Evolutionary conservation across 2,329 filamentous ascomycete genomes (phyloP).

Genomic region (Ophiocordyceps camponoti-leonardi): DNA sequence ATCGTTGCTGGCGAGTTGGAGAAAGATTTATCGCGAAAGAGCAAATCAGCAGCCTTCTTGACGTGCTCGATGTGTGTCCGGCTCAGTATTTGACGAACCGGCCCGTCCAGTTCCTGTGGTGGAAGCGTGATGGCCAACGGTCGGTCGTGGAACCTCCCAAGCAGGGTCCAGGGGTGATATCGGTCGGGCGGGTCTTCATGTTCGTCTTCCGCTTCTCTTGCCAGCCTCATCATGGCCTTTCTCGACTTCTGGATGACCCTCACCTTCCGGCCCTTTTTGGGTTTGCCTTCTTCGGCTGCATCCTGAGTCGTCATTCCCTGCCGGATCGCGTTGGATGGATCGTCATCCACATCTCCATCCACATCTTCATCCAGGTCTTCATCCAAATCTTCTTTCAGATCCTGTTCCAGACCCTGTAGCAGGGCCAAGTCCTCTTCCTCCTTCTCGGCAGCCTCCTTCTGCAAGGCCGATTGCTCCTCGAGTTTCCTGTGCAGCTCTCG

Average conservation of each 20-base stretch:
- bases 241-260: neutral
- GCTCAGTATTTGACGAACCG: conserved; percentile 51
- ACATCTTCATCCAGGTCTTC: too few relatives aligned
- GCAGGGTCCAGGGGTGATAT: conserved; percentile 55
- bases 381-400: neutral
- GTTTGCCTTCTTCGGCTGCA: too few relatives aligned
- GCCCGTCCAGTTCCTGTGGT: conserved; percentile 47
- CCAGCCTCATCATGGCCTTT: neutral
- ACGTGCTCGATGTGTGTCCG: conserved; percentile 60
- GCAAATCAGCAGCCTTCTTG: neutral
- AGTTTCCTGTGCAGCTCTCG: conserved; percentile 16
- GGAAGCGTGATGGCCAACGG: conserved; percentile 66
- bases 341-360: too few relatives aligned
- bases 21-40: neutral
- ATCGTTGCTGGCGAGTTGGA: neutral
- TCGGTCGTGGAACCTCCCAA: conserved; percentile 57
- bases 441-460: conserved; percentile 6
- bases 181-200: conserved; percentile 22
- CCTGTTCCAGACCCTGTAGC: neutral
- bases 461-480: conserved; percentile 8
- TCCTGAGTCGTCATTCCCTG: too few relatives aligned
- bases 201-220: conserved; percentile 7
- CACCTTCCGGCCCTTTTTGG: neutral
- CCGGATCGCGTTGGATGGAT: too few relatives aligned
- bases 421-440: neutral